A percentile compares a stretch with the other conserved stretches of the same genome.
Evolutionary conservation across 176 grass and related monocot species (phyloP).

Genomic region (Phoenix dactylifera): DNA sequence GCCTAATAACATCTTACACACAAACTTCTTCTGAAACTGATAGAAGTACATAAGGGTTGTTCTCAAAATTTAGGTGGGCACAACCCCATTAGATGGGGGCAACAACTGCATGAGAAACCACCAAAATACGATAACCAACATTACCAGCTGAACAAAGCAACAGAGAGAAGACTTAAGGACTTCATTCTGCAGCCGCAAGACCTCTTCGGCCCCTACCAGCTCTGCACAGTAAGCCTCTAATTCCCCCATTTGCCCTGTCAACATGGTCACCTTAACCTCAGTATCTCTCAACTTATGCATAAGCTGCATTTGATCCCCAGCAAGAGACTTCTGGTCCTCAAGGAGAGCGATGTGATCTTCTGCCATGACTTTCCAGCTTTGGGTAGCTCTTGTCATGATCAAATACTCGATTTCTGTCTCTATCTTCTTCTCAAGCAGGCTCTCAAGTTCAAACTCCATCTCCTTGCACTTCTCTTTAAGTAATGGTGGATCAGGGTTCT

Average conservation of each 20-base stretch:
- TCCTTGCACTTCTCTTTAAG: conserved; percentile 11
- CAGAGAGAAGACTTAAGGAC: conserved; percentile 44
- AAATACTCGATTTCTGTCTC: conserved; percentile 45
- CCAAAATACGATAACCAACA: conserved; percentile 37
- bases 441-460: conserved; percentile 42
- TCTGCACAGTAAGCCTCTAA: conserved; percentile 36
- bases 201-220: conserved; percentile 25
- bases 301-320: conserved; percentile 1
- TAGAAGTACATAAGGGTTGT: neutral
- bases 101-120: conserved; percentile 27
- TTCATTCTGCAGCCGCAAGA: conserved; percentile 40
- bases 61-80: conserved; percentile 38
- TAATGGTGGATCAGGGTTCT: neutral
- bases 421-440: conserved; percentile 42
- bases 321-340: conserved; percentile 33
- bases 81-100: conserved; percentile 19
- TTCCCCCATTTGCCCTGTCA: conserved; percentile 34
- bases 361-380: conserved; percentile 35
- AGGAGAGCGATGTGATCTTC: conserved; percentile 38
- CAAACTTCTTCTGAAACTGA: too few species aligned
- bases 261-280: conserved; percentile 30
- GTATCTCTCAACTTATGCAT: conserved; percentile 25
- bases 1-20: too few species aligned
- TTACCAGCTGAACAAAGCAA: conserved; percentile 40
- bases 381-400: conserved; percentile 36